phyloP scores from a whole-genome alignment of 345 rosid genomes.

The Erucastrum elatum region DNA sequence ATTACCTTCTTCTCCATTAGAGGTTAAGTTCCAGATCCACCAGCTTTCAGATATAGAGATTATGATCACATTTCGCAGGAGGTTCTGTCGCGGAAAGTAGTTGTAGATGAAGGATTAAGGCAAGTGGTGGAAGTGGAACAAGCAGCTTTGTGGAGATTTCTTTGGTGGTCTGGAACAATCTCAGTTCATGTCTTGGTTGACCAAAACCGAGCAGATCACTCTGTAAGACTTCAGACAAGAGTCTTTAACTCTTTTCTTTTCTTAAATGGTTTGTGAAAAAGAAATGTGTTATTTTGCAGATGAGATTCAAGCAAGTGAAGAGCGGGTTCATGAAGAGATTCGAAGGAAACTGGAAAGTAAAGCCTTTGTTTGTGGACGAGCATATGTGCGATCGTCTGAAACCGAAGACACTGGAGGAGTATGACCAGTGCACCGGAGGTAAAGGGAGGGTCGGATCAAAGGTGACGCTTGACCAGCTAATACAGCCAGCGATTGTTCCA shows the following conservation, averaged over 20 bases:
- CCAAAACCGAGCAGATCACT: conserved; percentile 70
- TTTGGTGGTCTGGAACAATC: conserved; percentile 95
- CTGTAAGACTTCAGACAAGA: conserved; percentile 45
- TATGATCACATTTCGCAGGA: conserved; percentile 49
- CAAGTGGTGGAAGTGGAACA: conserved; percentile 92
- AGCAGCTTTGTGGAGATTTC: conserved; percentile 89
- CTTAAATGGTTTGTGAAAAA: neutral
- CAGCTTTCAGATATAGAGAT: too few species aligned
- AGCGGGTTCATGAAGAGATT: conserved; percentile 85
- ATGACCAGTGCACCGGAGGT: conserved; percentile 58
- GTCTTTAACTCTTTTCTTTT: neutral
- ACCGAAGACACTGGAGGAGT: conserved; percentile 71
- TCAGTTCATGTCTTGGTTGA: conserved; percentile 85
- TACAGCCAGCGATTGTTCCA: conserved; percentile 75
- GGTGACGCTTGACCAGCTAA: conserved; percentile 73
- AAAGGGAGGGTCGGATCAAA: conserved; percentile 84
- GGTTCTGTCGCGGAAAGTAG: conserved; percentile 67
- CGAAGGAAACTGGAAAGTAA: conserved; percentile 86
- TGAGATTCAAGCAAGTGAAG: conserved; percentile 86
- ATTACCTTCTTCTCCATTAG: conserved; percentile 1
- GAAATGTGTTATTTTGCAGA: conserved; percentile 53
- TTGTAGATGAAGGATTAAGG: conserved; percentile 74
- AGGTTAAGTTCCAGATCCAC: conserved; percentile 4
- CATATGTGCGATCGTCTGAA: conserved; percentile 62
- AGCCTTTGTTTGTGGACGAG: conserved; percentile 78